Evolutionary conservation across 2,329 filamentous ascomycete genomes (phyloP).

Genomic region (Scopulariopsis brevicaulis): DNA sequence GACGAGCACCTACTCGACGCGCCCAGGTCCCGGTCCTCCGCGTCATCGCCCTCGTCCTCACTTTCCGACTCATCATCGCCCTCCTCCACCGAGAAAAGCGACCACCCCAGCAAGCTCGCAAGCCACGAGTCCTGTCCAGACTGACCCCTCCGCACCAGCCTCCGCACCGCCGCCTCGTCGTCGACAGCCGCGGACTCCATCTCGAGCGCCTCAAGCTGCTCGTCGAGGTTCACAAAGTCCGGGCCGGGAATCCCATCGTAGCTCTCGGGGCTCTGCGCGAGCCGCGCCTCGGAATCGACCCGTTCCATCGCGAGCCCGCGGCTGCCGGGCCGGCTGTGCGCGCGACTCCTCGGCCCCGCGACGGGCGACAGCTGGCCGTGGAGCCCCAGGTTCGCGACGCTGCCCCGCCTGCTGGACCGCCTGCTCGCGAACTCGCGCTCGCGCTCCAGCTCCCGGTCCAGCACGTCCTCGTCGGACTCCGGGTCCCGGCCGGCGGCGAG

Average conservation of each 20-base stretch:
- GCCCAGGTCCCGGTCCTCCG: conserved; percentile 10
- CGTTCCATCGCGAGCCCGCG: conserved; percentile 11
- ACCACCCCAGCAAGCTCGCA: conserved; percentile 45
- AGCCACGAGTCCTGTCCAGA: conserved; percentile 47
- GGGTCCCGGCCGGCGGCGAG: conserved; percentile 38
- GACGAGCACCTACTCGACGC: conserved; percentile 19
- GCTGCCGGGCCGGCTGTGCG: conserved; percentile 32
- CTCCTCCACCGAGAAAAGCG: conserved; percentile 51
- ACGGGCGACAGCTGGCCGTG: conserved; percentile 19
- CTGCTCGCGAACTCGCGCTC: conserved; percentile 37
- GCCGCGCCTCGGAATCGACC: background rate
- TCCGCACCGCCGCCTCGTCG: conserved; percentile 47
- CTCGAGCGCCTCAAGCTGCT: conserved; percentile 43
- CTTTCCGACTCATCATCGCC: conserved; percentile 39
- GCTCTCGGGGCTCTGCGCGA: background rate
- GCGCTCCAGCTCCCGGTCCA: conserved; percentile 37
- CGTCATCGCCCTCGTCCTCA: conserved; percentile 20
- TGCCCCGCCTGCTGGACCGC: conserved; percentile 34
- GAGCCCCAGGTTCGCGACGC: conserved; percentile 25
- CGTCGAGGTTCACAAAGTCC: conserved; percentile 52
- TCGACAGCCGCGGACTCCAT: conserved; percentile 32
- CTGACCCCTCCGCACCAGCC: conserved; percentile 41
- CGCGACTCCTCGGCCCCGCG: conserved; percentile 34
- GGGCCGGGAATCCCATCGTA: conserved; percentile 29
- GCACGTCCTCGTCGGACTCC: conserved; percentile 35